Conservation (phyloP, 2,329 filamentous ascomycete genomes). For the Cordyceps javanica region DNA sequence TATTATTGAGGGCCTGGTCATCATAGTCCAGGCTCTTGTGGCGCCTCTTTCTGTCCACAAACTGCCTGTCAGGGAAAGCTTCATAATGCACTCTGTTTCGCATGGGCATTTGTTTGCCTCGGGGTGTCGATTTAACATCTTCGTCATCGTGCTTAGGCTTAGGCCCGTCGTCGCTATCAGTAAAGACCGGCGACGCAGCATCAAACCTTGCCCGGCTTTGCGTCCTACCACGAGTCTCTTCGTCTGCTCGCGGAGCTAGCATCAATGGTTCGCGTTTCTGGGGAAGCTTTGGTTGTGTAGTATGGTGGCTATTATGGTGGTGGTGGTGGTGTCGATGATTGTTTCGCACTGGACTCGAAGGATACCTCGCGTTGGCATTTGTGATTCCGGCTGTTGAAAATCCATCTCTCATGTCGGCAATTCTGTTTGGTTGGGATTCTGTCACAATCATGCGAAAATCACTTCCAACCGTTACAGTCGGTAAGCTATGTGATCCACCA, state of each 20-base stretch:
- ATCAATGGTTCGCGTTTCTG: not conserved
- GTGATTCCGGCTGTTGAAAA: slow-evolving; percentile 1
- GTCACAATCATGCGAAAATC: slow-evolving; percentile 9
- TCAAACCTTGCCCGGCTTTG: slow-evolving; percentile 11
- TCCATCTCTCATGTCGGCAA: slow-evolving; percentile 11
- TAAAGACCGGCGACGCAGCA: slow-evolving; percentile 5
- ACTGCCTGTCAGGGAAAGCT: slow-evolving; percentile 14
- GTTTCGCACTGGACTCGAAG: not conserved
- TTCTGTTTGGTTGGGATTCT: not conserved
- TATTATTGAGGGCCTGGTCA: slow-evolving; percentile 46
- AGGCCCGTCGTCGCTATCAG: slow-evolving; percentile 3
- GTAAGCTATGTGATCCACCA: slow-evolving; percentile 14
- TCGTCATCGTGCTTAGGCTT: slow-evolving; percentile 10
- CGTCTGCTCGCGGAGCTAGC: not conserved
- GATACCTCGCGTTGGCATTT: not conserved
- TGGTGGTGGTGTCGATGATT: slow-evolving; percentile 7
- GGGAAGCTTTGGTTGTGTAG: not conserved
- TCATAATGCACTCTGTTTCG: slow-evolving; percentile 21
- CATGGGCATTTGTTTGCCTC: slow-evolving; percentile 15
- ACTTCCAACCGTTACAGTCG: slow-evolving; percentile 18
- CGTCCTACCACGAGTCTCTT: not conserved
- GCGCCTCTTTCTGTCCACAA: slow-evolving; percentile 34
- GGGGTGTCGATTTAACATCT: slow-evolving; percentile 16
- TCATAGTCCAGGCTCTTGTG: slow-evolving; percentile 48
- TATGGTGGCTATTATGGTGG: not conserved